Evolutionary conservation across 1,139 yeast species (phyloP), one percentile per base, ranked within the genome.

Genomic region (Yamadazyma trypodendri): DNA sequence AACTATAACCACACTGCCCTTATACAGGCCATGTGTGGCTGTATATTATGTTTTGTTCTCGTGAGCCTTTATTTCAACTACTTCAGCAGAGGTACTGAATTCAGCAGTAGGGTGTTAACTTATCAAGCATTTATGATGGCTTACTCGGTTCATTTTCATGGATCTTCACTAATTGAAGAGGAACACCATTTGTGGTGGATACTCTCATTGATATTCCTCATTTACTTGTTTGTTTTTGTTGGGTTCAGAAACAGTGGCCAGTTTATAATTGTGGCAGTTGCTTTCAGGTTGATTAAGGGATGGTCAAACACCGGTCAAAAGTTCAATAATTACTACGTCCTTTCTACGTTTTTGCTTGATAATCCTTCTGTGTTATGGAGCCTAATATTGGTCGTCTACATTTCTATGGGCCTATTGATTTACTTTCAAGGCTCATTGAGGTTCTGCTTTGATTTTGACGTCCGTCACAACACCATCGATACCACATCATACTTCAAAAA

Each of bases 161-260:
- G 95, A 0, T 86, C 96, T 27, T 87, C 96, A 18, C 69, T 89
- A 45, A 85, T 92, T n/a, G 99, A 92, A 52, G 99, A 92, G 57
- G 99, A 92, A 54, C 96, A 92, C 54, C 97, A 89, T 55, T 62
- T 89, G 12, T 92, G 99, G 99, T 92, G 95, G 86, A 84, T 92
- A 74, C 67, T 81, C 13, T 63, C 77, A 0, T 61, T 78, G 0
- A 36, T 70, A 34, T 55, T 45, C 31, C 22, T 32, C 17, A 23
- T 37, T 46, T 48, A 23, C 38, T 36, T 28, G 41, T 22, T 18
- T 11, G 7, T 10, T 2, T 24, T 14, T 21, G 22, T 23, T 3
- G 43, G 38, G 3, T 45, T 43, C 23, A 43, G 44, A 18, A 39
- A 41, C 5, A 30, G 40, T 1, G 17, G 11, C 3, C 42, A 48